Conservation (phyloP, 2,329 filamentous ascomycete genomes). For the Sphaceloma murrayae region DNA sequence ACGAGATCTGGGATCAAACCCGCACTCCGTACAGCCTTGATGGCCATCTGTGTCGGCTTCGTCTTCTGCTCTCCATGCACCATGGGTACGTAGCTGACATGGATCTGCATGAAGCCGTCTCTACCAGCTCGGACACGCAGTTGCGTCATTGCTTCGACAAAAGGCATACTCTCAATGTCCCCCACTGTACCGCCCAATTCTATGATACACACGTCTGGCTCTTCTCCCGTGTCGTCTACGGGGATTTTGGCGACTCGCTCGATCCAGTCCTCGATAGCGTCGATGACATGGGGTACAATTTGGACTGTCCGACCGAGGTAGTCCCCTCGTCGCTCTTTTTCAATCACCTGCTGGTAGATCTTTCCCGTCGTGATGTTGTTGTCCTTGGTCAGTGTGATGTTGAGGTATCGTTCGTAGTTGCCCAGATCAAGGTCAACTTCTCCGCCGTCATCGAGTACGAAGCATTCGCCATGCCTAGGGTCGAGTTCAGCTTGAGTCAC, state of each 20-base stretch:
- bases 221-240: slow-evolving; percentile 71
- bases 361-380: slow-evolving; percentile 98
- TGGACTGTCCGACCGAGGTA: slow-evolving; percentile 90
- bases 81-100: slow-evolving; percentile 80
- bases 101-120: slow-evolving; percentile 78
- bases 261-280: slow-evolving; percentile 89
- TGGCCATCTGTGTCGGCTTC: slow-evolving; percentile 89
- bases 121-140: slow-evolving; percentile 62
- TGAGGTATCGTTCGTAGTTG: slow-evolving; percentile 73
- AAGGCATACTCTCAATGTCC: slow-evolving; percentile 80
- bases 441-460: slow-evolving; percentile 75
- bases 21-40: slow-evolving; percentile 72
- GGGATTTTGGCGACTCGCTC: slow-evolving; percentile 74
- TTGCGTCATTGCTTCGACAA: slow-evolving; percentile 77
- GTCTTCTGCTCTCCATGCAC: slow-evolving; percentile 78
- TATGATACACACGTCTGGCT: slow-evolving; percentile 88
- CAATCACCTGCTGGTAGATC: slow-evolving; percentile 83
- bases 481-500: slow-evolving; percentile 6
- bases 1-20: slow-evolving; percentile 56
- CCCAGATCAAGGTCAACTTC: slow-evolving; percentile 67
- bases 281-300: slow-evolving; percentile 84
- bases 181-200: slow-evolving; percentile 61
- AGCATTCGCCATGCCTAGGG: slow-evolving; percentile 71
- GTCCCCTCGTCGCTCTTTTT: slow-evolving; percentile 60
- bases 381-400: slow-evolving; percentile 69